Base-by-base conservation (phyloP, 768 basidiomycete genomes). In the Polyporus arcularius region DNA sequence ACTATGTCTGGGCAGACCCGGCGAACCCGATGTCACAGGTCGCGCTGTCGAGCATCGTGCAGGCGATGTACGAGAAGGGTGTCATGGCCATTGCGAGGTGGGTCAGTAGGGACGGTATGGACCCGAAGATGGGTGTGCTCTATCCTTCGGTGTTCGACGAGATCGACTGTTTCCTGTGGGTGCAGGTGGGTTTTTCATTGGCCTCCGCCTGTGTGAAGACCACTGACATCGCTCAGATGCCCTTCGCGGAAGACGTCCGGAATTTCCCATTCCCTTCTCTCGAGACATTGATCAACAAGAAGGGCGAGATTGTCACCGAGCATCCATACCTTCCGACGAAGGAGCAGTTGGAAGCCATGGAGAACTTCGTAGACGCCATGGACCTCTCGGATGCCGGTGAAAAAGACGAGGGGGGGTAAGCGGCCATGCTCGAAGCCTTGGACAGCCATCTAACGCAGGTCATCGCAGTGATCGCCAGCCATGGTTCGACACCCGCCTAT, bases 181-280 rank as follows among this genome's bases (percentile, higher is more conserved):
- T 85, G 21, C 88, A 88, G 77, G 95, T 93, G 68, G 47, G 78
- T 70, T 30, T 28, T 41, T 32, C 47, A 7, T 30, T 14, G 21
- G 8, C 10, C 26, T 32, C 35, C 14, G 35, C 31, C 15, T 28
- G 0, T 54, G 8, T 46, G 35, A 35, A 53, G 28, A 30, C 47
- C 10, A 41, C 7, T 15, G 46, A 48, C 45, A 21, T 51, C 57
- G 41, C 43, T 10, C 64, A 96, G 94, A 85, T 98, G 83, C 96
- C 96, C 0, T 98, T 97, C 69, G 94, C 94, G 2, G 96, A 99
- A 71, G 96, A 99, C 67, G 80, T 94, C 54, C 85, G 94, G 59
- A 90, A 86, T 64, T 94, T 92, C 73, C 86, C 85, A 10, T 98
- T 99, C 71, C 85, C 89, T 0, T 92, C 92, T 0, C 80, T 98